A percentile compares a stretch with the other conserved stretches of the same genome.
Conservation (phyloP, 768 basidiomycete species). For the Mrakia frigida region DNA sequence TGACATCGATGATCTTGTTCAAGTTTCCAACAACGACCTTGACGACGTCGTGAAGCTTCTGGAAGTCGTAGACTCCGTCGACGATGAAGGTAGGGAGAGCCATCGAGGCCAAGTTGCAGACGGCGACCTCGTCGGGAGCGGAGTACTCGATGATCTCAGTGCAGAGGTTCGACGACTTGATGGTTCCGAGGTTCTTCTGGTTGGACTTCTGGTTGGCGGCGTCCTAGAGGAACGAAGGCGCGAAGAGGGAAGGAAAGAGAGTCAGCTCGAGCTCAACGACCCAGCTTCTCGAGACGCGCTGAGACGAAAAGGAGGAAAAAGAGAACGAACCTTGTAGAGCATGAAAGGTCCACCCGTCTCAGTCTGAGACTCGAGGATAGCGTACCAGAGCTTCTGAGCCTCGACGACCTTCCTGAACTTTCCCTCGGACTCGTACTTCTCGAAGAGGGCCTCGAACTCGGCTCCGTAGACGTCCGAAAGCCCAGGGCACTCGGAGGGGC, state of each 20-base stretch:
- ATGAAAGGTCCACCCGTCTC: constrained; percentile 99
- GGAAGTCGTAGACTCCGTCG: constrained; percentile 74
- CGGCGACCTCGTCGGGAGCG: constrained; percentile 91
- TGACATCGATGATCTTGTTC: constrained; percentile 78
- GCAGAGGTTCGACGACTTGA: constrained; percentile 98
- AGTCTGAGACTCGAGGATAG: constrained; percentile 90
- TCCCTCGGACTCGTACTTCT: constrained; percentile 83
- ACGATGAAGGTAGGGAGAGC: constrained; percentile 87
- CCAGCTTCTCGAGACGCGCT: too few relatives aligned
- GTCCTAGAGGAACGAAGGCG: constrained; percentile 47
- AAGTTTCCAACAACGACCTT: constrained; percentile 92
- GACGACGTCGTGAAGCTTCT: constrained; percentile 85
- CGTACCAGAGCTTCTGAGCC: constrained; percentile 98
- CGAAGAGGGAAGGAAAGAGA: neutral
- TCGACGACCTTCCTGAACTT: constrained; percentile 60
- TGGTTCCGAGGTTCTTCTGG: constrained; percentile 95
- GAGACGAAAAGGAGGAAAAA: neutral
- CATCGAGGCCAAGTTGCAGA: constrained; percentile 96
- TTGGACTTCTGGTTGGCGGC: constrained; percentile 93
- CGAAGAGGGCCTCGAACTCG: constrained; percentile 81
- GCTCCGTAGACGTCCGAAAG: constrained; percentile 81
- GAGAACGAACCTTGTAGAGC: constrained; percentile 70
- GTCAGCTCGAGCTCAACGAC: neutral
- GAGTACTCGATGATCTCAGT: constrained; percentile 99
- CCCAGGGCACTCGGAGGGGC: constrained; percentile 90